Evolutionary conservation across 164 flowering plant genomes (phyloP).

Genomic region (Stephania yunnanensis): DNA sequence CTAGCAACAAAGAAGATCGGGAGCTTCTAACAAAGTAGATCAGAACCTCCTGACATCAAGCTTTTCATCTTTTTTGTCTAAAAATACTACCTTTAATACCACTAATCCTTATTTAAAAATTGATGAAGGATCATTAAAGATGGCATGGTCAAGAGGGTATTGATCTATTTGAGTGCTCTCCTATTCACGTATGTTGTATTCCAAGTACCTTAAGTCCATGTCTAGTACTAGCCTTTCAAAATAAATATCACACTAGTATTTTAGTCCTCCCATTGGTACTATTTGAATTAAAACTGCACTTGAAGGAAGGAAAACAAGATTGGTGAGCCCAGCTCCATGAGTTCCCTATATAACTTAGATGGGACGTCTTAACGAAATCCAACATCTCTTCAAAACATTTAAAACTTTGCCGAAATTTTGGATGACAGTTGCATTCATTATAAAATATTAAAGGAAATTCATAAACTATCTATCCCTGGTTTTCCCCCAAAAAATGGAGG

Average conservation of each 20-base stretch:
- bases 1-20: constrained; percentile 34
- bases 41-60: constrained; percentile 48
- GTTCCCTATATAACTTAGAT: constrained; percentile 36
- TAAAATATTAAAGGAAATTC: background rate
- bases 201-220: constrained; percentile 64
- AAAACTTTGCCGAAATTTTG: background rate
- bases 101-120: constrained; percentile 42
- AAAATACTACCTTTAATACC: constrained; percentile 27
- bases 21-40: constrained; percentile 40
- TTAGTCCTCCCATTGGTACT: constrained; percentile 53
- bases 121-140: constrained; percentile 42
- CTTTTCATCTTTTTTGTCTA: constrained; percentile 55
- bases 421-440: background rate
- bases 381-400: background rate
- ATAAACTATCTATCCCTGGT: background rate
- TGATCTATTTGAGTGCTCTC: constrained; percentile 60
- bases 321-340: constrained; percentile 89
- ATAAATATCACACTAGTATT: constrained; percentile 27
- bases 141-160: constrained; percentile 47
- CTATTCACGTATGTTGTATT: constrained; percentile 41
- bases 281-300: constrained; percentile 64
- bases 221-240: constrained; percentile 50
- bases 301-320: constrained; percentile 68
- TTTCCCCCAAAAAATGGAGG: background rate
- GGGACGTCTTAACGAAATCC: background rate